Base-by-base conservation (phyloP, 441 rosid genomes). In the Erysimum pusillum region DNA sequence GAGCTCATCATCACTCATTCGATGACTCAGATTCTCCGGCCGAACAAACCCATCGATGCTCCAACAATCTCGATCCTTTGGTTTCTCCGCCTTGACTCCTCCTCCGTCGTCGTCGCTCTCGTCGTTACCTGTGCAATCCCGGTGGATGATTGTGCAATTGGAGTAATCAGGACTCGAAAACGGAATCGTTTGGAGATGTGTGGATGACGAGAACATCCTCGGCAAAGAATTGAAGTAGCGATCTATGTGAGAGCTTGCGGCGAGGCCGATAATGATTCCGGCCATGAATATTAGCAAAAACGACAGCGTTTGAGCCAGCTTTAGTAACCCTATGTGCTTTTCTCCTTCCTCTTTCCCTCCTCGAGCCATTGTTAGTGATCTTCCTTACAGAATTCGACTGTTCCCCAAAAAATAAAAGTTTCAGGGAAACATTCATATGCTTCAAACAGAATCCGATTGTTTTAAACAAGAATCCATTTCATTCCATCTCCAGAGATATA, bases 191-290 rank as follows among this genome's bases (percentile, higher is more conserved):
- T 70, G 79, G 1, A 63, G 76, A 25, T 66, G 53, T 4, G 74
- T 65, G 8, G 87, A 51, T n/a, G 83, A 70, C 13, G 87, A 80
- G 63, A 87, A 82, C 35, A 83, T 22, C 46, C 66, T 54, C 0
- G 89, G 83, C 63, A 85, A 86, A 6, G 92, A 81, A 52, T 79
- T 79, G 84, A 92, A 90, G 79, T 85, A 86, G 4, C 80, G 85
- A 69, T 87, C 87, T 64, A 91, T 77, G 61, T 89, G 95, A n/a
- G 97, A 82, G 78, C 90, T 90, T 0, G 93, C 83, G 6, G 83
- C 85, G 56, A 92, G 85, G n/a, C 99, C 99, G 15, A 91, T 79
- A 17, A 92, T 86, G 34, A 93, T 83, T 11, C 99, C 97, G 0
- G 96, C 97, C 7, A 89, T 86, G 68, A 92, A 95, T 41, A 93